Evolutionary conservation across 2,329 filamentous ascomycete species (phyloP).

Genomic region (Colletotrichum tamarilloi): DNA sequence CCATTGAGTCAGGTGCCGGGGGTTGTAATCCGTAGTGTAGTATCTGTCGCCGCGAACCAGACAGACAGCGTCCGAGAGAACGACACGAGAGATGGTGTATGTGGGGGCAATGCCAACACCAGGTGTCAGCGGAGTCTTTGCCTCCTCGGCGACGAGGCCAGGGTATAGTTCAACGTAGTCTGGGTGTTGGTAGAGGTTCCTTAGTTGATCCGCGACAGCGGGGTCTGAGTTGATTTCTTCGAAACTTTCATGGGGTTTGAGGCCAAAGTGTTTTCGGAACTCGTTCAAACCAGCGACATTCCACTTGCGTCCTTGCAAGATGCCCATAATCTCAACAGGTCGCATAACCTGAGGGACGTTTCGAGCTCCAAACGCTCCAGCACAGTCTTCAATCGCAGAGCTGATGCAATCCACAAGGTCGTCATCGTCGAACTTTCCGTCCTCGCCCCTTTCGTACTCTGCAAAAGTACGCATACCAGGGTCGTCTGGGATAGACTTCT

Average conservation of each 20-base stretch:
- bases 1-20: conserved; percentile 84
- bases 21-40: conserved; percentile 82
- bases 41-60: conserved; percentile 82
- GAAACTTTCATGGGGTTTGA: conserved; percentile 81
- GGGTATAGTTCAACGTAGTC: conserved; percentile 86
- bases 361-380: conserved; percentile 77
- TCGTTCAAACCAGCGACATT: conserved; percentile 84
- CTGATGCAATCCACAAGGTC: conserved; percentile 78
- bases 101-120: conserved; percentile 81
- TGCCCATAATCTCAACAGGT: conserved; percentile 83
- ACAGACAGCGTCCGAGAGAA: conserved; percentile 82
- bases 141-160: conserved; percentile 80
- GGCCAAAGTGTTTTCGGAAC: conserved; percentile 83
- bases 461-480: conserved; percentile 77
- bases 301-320: conserved; percentile 81
- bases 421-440: conserved; percentile 80
- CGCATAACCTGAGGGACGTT: conserved; percentile 81
- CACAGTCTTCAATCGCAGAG: conserved; percentile 80
- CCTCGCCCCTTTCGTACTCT: conserved; percentile 69
- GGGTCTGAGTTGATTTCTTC: conserved; percentile 87
- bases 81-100: conserved; percentile 81
- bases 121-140: conserved; percentile 78
- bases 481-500: conserved; percentile 70
- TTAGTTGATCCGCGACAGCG: conserved; percentile 72
- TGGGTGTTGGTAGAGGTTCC: conserved; percentile 79